Evolutionary conservation across 345 rosid species (phyloP), one percentile per base, ranked within the genome.

Genomic region (Trapa incisa): DNA sequence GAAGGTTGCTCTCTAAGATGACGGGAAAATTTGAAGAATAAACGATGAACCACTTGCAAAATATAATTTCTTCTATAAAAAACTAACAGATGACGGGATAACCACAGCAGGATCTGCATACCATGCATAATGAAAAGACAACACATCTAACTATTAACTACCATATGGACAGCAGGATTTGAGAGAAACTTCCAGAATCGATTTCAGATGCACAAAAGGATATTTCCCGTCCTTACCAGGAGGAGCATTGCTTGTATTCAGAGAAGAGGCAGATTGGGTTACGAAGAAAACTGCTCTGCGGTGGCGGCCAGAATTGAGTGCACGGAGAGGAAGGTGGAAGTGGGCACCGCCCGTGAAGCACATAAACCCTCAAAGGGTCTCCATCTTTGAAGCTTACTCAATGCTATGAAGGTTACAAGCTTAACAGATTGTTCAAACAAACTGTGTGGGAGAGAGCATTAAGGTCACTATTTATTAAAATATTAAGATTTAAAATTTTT

Each of bases 281-380:
- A 71, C 74, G 56, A 68, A 75, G 63, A 71, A 64, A 35, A 68
- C 67, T 8, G 68, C 73, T 68, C 71, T 82, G 37, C 73, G 86
- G 38, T 71, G 76, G 29, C 29, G 29, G 3, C 35, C 73, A 66
- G 68, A 71, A 60, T 76, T 15, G 33, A 65, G 77, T 70, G 57
- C 10, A 63, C 71, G 29, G 37, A 73, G 72, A 45, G 73, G 67
- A 14, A 76, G 71, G 9, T 73, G 73, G 73, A 71, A 57, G 70
- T 52, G 69, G 47, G 68, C 11, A 65, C 62, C 71, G 72, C 72
- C 57, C 68, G 86, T 60, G 67, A 81, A 78, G 74, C 85, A 84
- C 35, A 83, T 66, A 56, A 78, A 70, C 73, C 83, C 78, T 36
- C 84, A 79, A 37, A 84, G 85, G 39, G 84, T 58, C 74, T 85